These are phyloP conservation scores for Aspergillus baeticus DNA, from an alignment of 495 filamentous ascomycete genomes.

Conservation along the genomic window DNA sequence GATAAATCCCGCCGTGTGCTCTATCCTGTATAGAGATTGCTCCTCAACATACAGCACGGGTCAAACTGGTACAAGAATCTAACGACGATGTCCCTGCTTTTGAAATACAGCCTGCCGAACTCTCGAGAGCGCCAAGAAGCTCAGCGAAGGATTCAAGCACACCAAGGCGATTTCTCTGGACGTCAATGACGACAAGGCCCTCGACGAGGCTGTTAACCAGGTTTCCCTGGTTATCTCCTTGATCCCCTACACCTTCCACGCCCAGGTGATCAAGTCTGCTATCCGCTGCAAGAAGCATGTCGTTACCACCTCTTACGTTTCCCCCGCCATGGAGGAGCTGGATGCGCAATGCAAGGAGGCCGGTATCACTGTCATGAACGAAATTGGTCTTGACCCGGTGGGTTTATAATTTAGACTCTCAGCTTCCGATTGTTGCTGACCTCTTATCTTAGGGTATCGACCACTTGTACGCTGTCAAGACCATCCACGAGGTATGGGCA, in stretches of 20 bases:
- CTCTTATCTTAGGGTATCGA: conserved; percentile 52
- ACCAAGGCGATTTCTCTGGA: conserved; percentile 77
- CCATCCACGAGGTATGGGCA: conserved; percentile 65
- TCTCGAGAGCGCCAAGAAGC: conserved; percentile 69
- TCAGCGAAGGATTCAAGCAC: conserved; percentile 68
- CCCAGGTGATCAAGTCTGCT: conserved; percentile 86
- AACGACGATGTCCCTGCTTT: neutral
- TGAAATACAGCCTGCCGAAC: conserved; percentile 74
- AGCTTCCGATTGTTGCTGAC: neutral
- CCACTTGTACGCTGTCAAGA: conserved; percentile 86
- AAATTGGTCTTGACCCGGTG: conserved; percentile 75
- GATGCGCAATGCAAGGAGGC: conserved; percentile 82
- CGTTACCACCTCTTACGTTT: conserved; percentile 94
- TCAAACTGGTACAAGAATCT: neutral
- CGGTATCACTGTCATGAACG: conserved; percentile 97
- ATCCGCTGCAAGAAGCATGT: conserved; percentile 93
- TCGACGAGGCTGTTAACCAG: conserved; percentile 76
- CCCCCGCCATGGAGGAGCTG: conserved; percentile 87
- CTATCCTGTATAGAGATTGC: neutral
- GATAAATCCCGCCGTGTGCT: neutral
- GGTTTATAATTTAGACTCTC: neutral
- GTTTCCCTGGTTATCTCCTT: conserved; percentile 77
- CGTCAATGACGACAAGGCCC: conserved; percentile 67
- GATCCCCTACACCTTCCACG: conserved; percentile 94
- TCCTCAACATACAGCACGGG: too few species aligned